Conservation (phyloP, 306 rosid species). For the Lathyrus aphaca region DNA sequence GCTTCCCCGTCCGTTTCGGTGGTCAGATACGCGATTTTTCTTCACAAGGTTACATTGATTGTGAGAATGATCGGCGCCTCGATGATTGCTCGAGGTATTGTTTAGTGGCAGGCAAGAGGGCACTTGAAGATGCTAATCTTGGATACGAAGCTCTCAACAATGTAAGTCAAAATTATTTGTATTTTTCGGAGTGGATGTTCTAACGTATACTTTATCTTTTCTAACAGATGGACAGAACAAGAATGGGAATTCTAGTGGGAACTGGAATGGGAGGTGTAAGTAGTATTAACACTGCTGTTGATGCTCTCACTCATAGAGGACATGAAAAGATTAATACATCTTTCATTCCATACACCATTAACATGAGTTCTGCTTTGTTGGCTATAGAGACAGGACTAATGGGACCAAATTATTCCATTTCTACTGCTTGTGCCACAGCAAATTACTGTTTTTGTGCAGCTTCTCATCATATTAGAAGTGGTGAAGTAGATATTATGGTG, state of each 20-base stretch:
- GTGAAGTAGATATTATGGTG: slow-evolving; percentile 80
- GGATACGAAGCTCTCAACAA: slow-evolving; percentile 55
- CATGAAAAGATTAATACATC: slow-evolving; percentile 58
- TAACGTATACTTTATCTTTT: neutral
- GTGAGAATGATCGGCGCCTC: slow-evolving; percentile 58
- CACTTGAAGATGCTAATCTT: slow-evolving; percentile 76
- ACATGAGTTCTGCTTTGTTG: slow-evolving; percentile 72
- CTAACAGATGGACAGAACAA: slow-evolving; percentile 62
- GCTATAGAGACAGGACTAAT: slow-evolving; percentile 71
- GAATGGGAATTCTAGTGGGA: slow-evolving; percentile 69
- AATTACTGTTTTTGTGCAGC: slow-evolving; percentile 70
- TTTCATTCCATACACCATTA: slow-evolving; percentile 62
- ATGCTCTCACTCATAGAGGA: slow-evolving; percentile 55
- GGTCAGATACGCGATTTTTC: slow-evolving; percentile 69
- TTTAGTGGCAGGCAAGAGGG: slow-evolving; percentile 69
- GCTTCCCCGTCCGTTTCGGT: slow-evolving; percentile 54
- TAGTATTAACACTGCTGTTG: slow-evolving; percentile 54
- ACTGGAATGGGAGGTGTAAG: slow-evolving; percentile 71
- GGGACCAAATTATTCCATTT: slow-evolving; percentile 78
- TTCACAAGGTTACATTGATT: slow-evolving; percentile 63
- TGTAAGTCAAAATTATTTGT: slow-evolving; percentile 41
- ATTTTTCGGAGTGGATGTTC: neutral
- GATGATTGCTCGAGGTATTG: slow-evolving; percentile 70
- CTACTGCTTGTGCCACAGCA: slow-evolving; percentile 83
- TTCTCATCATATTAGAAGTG: slow-evolving; percentile 72